Evolutionary conservation across 106 monocot genomes (phyloP).

Genomic region (Acanthochlamys bracteata): DNA sequence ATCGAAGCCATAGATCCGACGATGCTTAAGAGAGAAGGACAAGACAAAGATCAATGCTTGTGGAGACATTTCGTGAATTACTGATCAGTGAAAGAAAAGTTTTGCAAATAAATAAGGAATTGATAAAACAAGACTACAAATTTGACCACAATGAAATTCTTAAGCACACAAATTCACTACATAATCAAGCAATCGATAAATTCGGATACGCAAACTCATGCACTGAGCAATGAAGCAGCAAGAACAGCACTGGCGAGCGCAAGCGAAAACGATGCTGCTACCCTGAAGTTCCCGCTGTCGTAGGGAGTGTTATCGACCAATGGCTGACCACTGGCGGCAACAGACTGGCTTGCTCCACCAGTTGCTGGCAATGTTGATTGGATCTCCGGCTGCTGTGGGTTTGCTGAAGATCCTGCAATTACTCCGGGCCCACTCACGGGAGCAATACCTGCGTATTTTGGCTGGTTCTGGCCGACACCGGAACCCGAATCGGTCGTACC

Average conservation of each 20-base stretch:
- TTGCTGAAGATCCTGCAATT: not conserved
- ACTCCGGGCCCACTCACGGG: not conserved
- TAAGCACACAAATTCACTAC: too few relatives aligned
- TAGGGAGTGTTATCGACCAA: slow-evolving; percentile 19
- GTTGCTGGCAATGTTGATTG: not conserved
- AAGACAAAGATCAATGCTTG: too few relatives aligned
- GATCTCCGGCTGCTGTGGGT: not conserved
- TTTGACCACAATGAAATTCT: too few relatives aligned
- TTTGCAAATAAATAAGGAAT: too few relatives aligned
- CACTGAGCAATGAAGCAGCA: too few relatives aligned
- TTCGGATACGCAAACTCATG: too few relatives aligned
- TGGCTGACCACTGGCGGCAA: slow-evolving; percentile 11
- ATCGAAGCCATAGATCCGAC: not conserved
- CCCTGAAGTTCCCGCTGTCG: slow-evolving; percentile 11
- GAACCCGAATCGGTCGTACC: not conserved
- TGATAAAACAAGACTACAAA: too few relatives aligned
- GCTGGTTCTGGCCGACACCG: not conserved
- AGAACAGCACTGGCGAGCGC: too few relatives aligned
- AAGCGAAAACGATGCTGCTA: not conserved
- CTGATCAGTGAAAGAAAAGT: too few relatives aligned
- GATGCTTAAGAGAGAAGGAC: too few relatives aligned
- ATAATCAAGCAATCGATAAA: too few relatives aligned
- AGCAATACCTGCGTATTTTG: not conserved
- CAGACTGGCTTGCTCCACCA: not conserved
- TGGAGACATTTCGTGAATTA: too few relatives aligned